Evolutionary conservation across 2,329 filamentous ascomycete species (phyloP).

Genomic region (Claviceps sp.): DNA sequence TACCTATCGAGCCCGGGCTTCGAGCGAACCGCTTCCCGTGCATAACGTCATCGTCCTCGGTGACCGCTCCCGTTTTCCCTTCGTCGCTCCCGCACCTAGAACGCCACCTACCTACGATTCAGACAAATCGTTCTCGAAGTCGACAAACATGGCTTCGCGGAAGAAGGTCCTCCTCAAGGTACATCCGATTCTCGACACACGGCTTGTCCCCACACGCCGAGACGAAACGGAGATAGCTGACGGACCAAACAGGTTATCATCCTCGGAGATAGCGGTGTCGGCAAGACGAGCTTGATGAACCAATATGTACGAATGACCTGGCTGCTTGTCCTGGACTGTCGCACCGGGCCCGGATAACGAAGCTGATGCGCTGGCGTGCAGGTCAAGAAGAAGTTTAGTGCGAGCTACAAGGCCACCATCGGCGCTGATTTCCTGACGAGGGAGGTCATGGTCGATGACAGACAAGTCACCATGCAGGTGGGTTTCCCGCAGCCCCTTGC

Average conservation of each 20-base stretch:
- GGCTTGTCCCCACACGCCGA: not conserved
- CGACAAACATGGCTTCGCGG: conserved; percentile 59
- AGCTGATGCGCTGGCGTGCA: conserved; percentile 24
- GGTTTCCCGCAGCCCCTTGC: conserved; percentile 6
- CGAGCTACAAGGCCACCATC: conserved; percentile 98
- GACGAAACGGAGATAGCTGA: not conserved
- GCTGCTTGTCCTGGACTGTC: conserved; percentile 3
- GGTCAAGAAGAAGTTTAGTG: conserved; percentile 99
- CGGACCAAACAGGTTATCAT: conserved; percentile 68
- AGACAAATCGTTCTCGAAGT: conserved; percentile 5
- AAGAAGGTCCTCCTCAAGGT: conserved; percentile 92
- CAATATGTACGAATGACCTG: conserved; percentile 73
- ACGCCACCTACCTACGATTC: conserved; percentile 5
- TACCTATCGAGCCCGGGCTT: not conserved
- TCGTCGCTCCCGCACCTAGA: conserved; percentile 6
- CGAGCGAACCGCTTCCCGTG: not conserved
- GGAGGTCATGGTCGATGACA: conserved; percentile 92
- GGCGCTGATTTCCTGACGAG: conserved; percentile 97
- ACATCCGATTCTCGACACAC: conserved; percentile 14
- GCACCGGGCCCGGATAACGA: not conserved
- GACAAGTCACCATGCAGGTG: conserved; percentile 97
- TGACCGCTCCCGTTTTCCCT: not conserved
- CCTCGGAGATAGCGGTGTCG: conserved; percentile 94
- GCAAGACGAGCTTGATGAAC: conserved; percentile 99
- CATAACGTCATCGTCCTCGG: conserved; percentile 4